Evolutionary conservation across 2,329 filamentous ascomycete species (phyloP).

Genomic region (Aspergillus carbonarius): DNA sequence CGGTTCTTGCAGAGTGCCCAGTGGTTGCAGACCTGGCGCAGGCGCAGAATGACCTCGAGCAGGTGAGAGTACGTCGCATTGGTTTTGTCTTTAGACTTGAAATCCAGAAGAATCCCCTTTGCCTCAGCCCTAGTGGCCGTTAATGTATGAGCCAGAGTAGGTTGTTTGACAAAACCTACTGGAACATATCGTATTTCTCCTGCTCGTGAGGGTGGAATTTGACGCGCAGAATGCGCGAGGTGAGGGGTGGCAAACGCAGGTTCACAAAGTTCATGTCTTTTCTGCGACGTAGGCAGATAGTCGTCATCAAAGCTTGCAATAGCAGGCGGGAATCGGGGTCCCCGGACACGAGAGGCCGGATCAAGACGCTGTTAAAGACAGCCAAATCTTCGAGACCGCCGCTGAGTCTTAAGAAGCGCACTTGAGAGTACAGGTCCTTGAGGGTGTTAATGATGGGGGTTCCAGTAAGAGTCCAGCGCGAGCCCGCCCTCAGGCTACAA

Average conservation of each 20-base stretch:
- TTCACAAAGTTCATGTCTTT: constrained; percentile 91
- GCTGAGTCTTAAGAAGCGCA: constrained; percentile 73
- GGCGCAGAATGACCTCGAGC: constrained; percentile 75
- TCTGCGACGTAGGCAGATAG: constrained; percentile 74
- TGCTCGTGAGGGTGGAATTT: constrained; percentile 71
- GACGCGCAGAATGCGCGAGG: constrained; percentile 74
- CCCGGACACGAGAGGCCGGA: constrained; percentile 63
- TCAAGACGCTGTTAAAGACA: constrained; percentile 71
- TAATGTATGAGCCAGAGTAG: constrained; percentile 17
- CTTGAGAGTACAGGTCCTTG: constrained; percentile 75
- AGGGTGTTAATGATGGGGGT: constrained; percentile 83
- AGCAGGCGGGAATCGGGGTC: constrained; percentile 60
- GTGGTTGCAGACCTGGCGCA: constrained; percentile 85
- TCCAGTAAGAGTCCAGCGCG: constrained; percentile 76
- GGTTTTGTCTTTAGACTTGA: constrained; percentile 49
- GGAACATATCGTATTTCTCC: constrained; percentile 72
- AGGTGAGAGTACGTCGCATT: constrained; percentile 68
- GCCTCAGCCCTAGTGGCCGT: constrained; percentile 61
- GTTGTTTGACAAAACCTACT: constrained; percentile 48
- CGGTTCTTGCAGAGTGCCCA: constrained; percentile 78
- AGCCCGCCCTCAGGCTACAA: constrained; percentile 64
- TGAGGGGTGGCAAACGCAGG: constrained; percentile 72
- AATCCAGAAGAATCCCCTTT: constrained; percentile 66
- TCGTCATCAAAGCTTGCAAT: constrained; percentile 74
- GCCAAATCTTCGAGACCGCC: constrained; percentile 72